Evolutionary conservation across 352 stramenopile genomes (phyloP).

Genomic region (Pythium myriotylum): DNA sequence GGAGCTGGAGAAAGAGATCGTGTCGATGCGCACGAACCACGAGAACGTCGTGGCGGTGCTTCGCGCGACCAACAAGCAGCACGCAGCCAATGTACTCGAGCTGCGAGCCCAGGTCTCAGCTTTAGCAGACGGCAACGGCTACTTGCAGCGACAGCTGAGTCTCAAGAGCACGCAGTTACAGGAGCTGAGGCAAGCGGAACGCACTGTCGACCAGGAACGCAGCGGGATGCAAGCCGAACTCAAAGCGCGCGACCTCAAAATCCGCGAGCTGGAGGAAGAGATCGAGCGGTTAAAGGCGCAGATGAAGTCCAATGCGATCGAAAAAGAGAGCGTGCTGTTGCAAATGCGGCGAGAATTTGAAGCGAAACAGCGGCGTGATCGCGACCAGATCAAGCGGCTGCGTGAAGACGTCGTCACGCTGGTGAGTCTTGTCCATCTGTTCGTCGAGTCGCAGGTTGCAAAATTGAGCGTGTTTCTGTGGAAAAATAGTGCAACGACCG

Average conservation of each 20-base stretch:
- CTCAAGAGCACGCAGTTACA: constrained; percentile 57
- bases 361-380: constrained; percentile 45
- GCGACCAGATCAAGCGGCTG: constrained; percentile 52
- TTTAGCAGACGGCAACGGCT: constrained; percentile 60
- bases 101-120: constrained; percentile 61
- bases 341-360: constrained; percentile 51
- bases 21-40: constrained; percentile 61
- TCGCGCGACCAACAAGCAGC: constrained; percentile 69
- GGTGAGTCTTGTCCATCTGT: constrained; percentile 23
- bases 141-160: constrained; percentile 61
- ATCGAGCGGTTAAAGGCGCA: constrained; percentile 49
- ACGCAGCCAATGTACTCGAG: constrained; percentile 65
- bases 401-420: constrained; percentile 59
- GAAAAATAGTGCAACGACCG: constrained; percentile 57
- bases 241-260: constrained; percentile 54
- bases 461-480: neutral
- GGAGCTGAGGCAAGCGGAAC: constrained; percentile 52
- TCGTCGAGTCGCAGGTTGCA: too few relatives aligned
- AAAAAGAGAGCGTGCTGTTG: constrained; percentile 65
- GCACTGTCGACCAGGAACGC: constrained; percentile 34
- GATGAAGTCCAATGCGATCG: constrained; percentile 41
- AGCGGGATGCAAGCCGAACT: constrained; percentile 50
- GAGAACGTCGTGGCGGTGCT: constrained; percentile 72
- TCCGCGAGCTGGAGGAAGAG: constrained; percentile 61
- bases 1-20: constrained; percentile 69